phyloP scores from a whole-genome alignment of 495 filamentous ascomycete species.

The Penicillium silybi region DNA sequence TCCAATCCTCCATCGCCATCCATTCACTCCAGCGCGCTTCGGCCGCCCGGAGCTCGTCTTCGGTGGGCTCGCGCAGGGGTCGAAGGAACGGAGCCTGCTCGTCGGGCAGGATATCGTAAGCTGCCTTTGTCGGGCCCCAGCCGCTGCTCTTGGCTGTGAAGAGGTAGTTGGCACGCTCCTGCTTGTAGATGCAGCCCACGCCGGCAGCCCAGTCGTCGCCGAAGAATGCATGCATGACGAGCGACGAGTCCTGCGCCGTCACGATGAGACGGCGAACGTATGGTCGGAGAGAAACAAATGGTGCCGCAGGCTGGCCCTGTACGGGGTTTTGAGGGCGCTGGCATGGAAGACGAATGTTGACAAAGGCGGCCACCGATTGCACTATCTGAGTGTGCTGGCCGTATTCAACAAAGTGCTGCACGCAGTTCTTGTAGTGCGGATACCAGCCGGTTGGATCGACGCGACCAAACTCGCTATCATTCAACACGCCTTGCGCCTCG shows the following conservation, averaged over 20 bases:
- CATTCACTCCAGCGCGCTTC: conserved; percentile 82
- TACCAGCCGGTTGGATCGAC: conserved; percentile 85
- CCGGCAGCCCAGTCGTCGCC: conserved; percentile 78
- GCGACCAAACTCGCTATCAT: conserved; percentile 33
- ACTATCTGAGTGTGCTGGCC: conserved; percentile 73
- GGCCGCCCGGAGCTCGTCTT: conserved; percentile 75
- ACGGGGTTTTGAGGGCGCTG: conserved; percentile 19
- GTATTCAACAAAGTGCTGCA: conserved; percentile 81
- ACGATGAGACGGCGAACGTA: conserved; percentile 89
- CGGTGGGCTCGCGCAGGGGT: conserved; percentile 65
- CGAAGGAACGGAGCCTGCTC: conserved; percentile 82
- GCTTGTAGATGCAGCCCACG: conserved; percentile 73
- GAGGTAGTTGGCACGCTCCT: conserved; percentile 86
- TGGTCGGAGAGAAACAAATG: conserved; percentile 67
- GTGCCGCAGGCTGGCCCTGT: conserved; percentile 13
- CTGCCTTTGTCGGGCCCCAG: conserved; percentile 78
- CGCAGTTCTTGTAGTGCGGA: conserved; percentile 79
- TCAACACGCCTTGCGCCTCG: conserved; percentile 10
- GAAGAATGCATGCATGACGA: conserved; percentile 81
- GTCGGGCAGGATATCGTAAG: conserved; percentile 77
- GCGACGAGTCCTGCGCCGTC: conserved; percentile 77
- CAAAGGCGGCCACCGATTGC: conserved; percentile 85
- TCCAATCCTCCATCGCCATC: conserved; percentile 96
- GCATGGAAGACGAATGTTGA: conserved; percentile 68
- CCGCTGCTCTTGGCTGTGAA: conserved; percentile 94